These are phyloP conservation scores for Jatropha curcas DNA, from an alignment of 345 rosid genomes.

Conservation along the genomic window DNA sequence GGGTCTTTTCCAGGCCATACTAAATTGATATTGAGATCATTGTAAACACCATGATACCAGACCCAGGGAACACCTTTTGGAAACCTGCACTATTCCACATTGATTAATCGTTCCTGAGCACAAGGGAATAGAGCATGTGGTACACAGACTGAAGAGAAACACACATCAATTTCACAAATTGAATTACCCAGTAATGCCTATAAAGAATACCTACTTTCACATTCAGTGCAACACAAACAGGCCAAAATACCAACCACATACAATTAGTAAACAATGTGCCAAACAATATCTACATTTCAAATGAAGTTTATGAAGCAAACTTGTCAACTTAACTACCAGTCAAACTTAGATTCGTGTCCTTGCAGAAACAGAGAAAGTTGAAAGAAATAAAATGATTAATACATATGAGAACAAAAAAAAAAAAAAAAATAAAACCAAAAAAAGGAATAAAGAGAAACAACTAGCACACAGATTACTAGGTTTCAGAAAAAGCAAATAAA, in stretches of 20 bases:
- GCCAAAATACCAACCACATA: neutral
- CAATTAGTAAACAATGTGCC: neutral
- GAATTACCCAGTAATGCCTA: neutral
- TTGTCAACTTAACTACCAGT: neutral
- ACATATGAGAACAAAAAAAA: neutral
- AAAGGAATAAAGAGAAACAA: neutral
- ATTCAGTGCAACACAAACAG: neutral
- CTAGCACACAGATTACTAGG: neutral
- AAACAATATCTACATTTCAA: neutral
- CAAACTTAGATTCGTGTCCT: neutral
- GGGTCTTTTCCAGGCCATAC: constrained; percentile 85
- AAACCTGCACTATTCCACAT: constrained; percentile 48
- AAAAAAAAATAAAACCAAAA: neutral
- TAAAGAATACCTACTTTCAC: neutral
- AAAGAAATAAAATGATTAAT: too few relatives aligned
- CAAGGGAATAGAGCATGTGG: neutral
- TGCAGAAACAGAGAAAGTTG: neutral
- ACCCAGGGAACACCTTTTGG: constrained; percentile 86
- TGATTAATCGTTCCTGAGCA: constrained; percentile 4
- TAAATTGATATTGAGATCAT: constrained; percentile 57
- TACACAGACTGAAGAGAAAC: constrained; percentile 1
- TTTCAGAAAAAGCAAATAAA: neutral
- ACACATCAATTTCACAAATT: neutral
- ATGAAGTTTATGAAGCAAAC: neutral
- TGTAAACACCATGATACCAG: constrained; percentile 68